Evolutionary conservation across 108 stramenopile genomes (phyloP).

Genomic region (Craspedostauros australis): DNA sequence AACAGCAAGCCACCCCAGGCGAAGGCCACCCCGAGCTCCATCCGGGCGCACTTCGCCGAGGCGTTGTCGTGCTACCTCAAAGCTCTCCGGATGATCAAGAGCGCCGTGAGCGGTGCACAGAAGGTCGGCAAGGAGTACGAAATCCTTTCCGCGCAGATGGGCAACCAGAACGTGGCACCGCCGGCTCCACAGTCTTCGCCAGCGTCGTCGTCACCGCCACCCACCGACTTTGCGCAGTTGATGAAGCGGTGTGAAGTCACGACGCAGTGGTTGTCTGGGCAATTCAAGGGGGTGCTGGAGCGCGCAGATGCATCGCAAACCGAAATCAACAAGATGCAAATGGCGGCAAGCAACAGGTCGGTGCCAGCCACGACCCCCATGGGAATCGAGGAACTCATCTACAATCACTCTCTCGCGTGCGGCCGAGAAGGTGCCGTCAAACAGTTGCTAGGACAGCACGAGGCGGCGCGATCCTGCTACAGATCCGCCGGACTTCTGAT

Average conservation of each 20-base stretch:
- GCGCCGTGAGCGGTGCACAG: slow-evolving; percentile 64
- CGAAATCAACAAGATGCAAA: slow-evolving; percentile 58
- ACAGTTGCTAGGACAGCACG: slow-evolving; percentile 78
- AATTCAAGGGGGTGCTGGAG: slow-evolving; percentile 80
- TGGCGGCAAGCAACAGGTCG: background rate
- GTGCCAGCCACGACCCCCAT: slow-evolving; percentile 6
- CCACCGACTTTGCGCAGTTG: slow-evolving; percentile 22
- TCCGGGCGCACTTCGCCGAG: slow-evolving; percentile 61
- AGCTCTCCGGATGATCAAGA: slow-evolving; percentile 77
- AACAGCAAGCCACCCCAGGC: background rate
- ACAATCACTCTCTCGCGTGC: slow-evolving; percentile 75
- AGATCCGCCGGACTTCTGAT: slow-evolving; percentile 76
- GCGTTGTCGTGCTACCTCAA: slow-evolving; percentile 78
- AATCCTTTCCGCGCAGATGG: slow-evolving; percentile 26
- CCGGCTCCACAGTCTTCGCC: too few relatives aligned
- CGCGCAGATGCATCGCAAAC: slow-evolving; percentile 73
- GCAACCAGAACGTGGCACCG: too few relatives aligned
- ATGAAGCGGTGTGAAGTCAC: slow-evolving; percentile 66
- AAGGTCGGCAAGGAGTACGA: slow-evolving; percentile 56
- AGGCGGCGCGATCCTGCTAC: slow-evolving; percentile 74
- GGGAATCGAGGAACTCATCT: slow-evolving; percentile 78
- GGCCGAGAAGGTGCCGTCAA: slow-evolving; percentile 82
- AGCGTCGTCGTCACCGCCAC: too few relatives aligned
- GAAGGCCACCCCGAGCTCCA: slow-evolving; percentile 31
- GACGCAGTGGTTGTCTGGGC: slow-evolving; percentile 58